Evolutionary conservation across 345 rosid species (phyloP).

Genomic region (Trapa incisa): DNA sequence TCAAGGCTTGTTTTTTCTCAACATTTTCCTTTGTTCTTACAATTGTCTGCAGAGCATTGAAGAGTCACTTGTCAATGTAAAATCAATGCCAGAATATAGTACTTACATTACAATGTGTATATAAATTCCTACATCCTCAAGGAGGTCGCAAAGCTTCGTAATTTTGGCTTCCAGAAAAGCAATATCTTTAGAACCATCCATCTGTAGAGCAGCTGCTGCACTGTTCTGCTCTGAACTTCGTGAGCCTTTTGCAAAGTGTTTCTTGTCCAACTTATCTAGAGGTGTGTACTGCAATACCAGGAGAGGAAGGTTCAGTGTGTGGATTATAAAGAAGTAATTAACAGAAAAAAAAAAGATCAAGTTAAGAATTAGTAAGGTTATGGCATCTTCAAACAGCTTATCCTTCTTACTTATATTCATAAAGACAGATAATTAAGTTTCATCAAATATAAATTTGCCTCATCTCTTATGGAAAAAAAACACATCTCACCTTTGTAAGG

Average conservation of each 20-base stretch:
- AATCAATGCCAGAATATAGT: background rate
- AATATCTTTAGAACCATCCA: constrained; percentile 42
- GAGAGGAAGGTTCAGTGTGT: background rate
- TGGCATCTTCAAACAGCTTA: background rate
- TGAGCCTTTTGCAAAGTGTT: constrained; percentile 68
- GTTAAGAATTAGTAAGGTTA: background rate
- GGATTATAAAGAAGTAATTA: background rate
- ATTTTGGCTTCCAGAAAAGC: constrained; percentile 69
- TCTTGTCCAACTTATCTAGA: constrained; percentile 75
- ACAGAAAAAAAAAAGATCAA: background rate
- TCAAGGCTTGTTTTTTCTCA: constrained; percentile 86
- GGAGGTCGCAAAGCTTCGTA: constrained; percentile 55
- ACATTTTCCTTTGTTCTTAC: constrained; percentile 67
- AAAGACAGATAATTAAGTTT: background rate
- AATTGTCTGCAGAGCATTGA: constrained; percentile 34
- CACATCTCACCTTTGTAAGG: constrained; percentile 59
- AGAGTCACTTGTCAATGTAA: constrained; percentile 3
- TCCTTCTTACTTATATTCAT: background rate
- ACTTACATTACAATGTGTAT: background rate
- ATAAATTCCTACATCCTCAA: constrained; percentile 43
- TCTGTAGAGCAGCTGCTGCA: constrained; percentile 29
- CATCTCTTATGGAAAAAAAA: background rate
- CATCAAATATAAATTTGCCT: constrained; percentile 11
- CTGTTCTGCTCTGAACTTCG: constrained; percentile 45
- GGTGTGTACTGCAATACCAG: constrained; percentile 52